These are phyloP conservation scores for Astrephomene gubernaculifera DNA, from an alignment of 139 green algal species.

Conservation along the genomic window DNA sequence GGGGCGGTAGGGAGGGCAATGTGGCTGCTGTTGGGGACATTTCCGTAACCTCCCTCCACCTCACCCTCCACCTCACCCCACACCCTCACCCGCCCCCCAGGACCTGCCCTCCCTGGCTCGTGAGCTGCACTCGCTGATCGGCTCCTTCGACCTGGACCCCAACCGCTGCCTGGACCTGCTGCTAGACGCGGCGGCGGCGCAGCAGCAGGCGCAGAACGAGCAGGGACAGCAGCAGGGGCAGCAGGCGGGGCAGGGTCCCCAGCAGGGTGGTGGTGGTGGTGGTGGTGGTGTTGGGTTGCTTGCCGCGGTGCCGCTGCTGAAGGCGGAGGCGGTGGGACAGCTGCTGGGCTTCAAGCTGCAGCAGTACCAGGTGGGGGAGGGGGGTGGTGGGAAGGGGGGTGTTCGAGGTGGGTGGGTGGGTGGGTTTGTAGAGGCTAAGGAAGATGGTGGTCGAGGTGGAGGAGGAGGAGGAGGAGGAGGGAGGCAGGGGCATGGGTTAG, in stretches of 20 bases:
- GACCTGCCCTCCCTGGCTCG: slow-evolving; percentile 6
- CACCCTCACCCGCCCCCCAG: neutral
- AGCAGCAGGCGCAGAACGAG: slow-evolving; percentile 41
- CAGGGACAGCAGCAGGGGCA: neutral
- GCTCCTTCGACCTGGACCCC: slow-evolving; percentile 93
- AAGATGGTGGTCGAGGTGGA: too few species aligned
- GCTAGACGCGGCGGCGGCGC: slow-evolving; percentile 72
- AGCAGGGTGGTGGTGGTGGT: too few species aligned
- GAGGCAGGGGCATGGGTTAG: too few species aligned
- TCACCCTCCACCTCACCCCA: neutral
- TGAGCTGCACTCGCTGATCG: slow-evolving; percentile 83
- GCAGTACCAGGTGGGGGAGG: slow-evolving; percentile 54
- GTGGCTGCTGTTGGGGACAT: too few species aligned
- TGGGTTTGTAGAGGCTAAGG: too few species aligned
- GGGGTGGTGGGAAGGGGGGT: neutral
- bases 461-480: too few species aligned
- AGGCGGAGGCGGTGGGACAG: slow-evolving; percentile 57
- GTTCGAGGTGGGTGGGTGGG: neutral
- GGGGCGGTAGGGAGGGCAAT: too few species aligned
- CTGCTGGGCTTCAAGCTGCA: slow-evolving; percentile 81
- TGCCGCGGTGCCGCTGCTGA: slow-evolving; percentile 41
- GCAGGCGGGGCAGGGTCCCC: too few species aligned
- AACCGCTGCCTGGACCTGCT: slow-evolving; percentile 86
- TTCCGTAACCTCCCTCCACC: neutral
- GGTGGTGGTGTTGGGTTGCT: neutral